Evolutionary conservation across 768 basidiomycete genomes (phyloP), one percentile per base, ranked within the genome.

Genomic region (Baorangia bicolor): DNA sequence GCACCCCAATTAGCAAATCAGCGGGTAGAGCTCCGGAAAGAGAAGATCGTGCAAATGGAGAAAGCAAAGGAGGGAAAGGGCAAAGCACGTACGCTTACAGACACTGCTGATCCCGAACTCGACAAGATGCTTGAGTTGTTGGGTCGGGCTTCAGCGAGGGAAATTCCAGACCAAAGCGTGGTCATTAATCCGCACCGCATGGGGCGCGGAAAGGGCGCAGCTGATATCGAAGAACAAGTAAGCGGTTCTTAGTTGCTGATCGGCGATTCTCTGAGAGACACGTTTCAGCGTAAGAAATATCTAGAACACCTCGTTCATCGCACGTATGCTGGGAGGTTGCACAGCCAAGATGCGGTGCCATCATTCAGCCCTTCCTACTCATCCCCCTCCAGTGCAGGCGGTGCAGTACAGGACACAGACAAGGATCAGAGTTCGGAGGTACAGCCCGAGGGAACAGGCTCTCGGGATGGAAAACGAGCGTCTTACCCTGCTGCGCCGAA

Each of bases 1-100:
- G 85, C 93, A 0, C 95, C 96, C 1, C 94, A 96, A 69, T 72
- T 98, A 39, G 84, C 88, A 56, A 88, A 95, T 67, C 96, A 99
- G 70, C 85, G 97, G 1, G 93, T 91, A n/a, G 94, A 95, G 69
- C 81, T 96, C 42, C 87, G 87, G 64, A 79, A 79, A 6, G 74
- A 82, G 25, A 90, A 92, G 66, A 63, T 86, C 14, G 81, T 81
- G 13, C 81, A 92, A 70, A 81, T 93, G 76, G 89, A 92, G 70
- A 80, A 80, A 41, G 92, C 90, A 5, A 51, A 75, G 77, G 76
- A 78, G 63, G 78, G 79, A 27, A 79, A 79, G 65, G 74, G 74
- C 40, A 84, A 83, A 60, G 77, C 83, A 9, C 57, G 66, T 21
- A 74, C 82, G 10, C 53, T 63, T 11, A 72, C 73, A 57, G 73